These are phyloP conservation scores for Lignosus rhinocerotis DNA, from an alignment of 1,284 basidiomycete genomes.

Conservation along the genomic window DNA sequence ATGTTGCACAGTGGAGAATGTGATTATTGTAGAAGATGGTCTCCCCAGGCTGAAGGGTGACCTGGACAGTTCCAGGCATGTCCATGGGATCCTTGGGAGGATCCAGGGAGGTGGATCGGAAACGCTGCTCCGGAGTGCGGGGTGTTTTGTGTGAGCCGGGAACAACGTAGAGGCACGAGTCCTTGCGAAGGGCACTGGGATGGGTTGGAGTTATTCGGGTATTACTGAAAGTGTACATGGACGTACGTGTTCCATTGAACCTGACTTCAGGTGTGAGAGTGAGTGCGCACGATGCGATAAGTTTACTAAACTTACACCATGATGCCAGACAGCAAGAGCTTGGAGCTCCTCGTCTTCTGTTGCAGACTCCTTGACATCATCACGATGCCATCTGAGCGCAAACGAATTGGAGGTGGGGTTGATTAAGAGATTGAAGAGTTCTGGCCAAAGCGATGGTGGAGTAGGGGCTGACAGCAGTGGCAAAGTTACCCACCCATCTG, in stretches of 20 bases:
- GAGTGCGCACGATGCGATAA: background rate
- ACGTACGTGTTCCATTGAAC: conserved; percentile 84
- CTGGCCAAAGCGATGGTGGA: background rate
- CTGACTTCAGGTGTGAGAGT: conserved; percentile 34
- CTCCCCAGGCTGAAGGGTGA: conserved; percentile 68
- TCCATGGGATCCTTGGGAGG: conserved; percentile 58
- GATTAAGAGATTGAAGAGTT: conserved; percentile 71
- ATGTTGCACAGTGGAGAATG: conserved; percentile 75
- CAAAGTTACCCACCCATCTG: conserved; percentile 64
- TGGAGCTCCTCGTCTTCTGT: conserved; percentile 62
- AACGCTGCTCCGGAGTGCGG: conserved; percentile 62
- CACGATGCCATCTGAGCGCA: conserved; percentile 82
- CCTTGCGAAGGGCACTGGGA: conserved; percentile 68
- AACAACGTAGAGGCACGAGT: conserved; percentile 75
- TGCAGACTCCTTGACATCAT: conserved; percentile 70
- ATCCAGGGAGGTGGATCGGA: conserved; percentile 53
- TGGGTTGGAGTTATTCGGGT: background rate
- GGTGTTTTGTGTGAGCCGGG: conserved; percentile 67
- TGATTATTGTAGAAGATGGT: conserved; percentile 85
- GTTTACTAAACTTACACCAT: conserved; percentile 51
- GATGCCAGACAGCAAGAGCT: conserved; percentile 62
- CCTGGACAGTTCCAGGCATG: conserved; percentile 69
- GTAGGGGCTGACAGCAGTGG: background rate
- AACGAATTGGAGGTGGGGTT: conserved; percentile 71
- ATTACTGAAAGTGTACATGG: background rate